These are phyloP conservation scores for Ophiostoma sp. DNA, from an alignment of 2,329 filamentous ascomycete species.

Conservation along the genomic window DNA sequence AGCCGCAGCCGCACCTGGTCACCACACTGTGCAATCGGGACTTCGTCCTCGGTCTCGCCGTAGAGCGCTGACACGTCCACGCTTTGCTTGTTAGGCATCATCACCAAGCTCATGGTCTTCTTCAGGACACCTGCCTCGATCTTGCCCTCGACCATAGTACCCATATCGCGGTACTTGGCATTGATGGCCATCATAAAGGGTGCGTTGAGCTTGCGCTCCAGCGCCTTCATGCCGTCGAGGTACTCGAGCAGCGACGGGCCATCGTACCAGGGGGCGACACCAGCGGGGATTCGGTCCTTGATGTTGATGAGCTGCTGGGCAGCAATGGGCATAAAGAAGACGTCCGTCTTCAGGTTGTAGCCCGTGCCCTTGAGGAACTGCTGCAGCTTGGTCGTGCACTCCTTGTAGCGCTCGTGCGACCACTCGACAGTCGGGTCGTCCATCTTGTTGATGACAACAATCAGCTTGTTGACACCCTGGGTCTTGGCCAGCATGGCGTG, in stretches of 20 bases:
- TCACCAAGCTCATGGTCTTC: conserved; percentile 76
- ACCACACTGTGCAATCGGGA: conserved; percentile 74
- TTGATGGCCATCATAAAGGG: conserved; percentile 99
- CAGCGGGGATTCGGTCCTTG: conserved; percentile 78
- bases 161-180: conserved; percentile 95
- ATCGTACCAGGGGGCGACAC: conserved; percentile 73
- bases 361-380: conserved; percentile 87
- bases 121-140: conserved; percentile 91
- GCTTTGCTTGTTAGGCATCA: conserved; percentile 91
- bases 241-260: conserved; percentile 91
- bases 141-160: conserved; percentile 96
- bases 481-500: conserved; percentile 91
- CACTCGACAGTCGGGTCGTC: conserved; percentile 94
- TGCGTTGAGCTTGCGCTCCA: conserved; percentile 93
- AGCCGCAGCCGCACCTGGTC: conserved; percentile 91
- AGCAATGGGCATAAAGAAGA: conserved; percentile 94
- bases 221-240: conserved; percentile 62
- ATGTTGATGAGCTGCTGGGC: conserved; percentile 82
- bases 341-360: conserved; percentile 89
- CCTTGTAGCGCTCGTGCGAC: conserved; percentile 87
- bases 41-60: conserved; percentile 93
- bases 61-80: conserved; percentile 81
- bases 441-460: conserved; percentile 99
- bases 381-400: conserved; percentile 83
- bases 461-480: conserved; percentile 92